A percentile compares a stretch with the other conserved stretches of the same genome.
phyloP scores from a whole-genome alignment of 257 asterid species.

The Marsdenia floribunda region DNA sequence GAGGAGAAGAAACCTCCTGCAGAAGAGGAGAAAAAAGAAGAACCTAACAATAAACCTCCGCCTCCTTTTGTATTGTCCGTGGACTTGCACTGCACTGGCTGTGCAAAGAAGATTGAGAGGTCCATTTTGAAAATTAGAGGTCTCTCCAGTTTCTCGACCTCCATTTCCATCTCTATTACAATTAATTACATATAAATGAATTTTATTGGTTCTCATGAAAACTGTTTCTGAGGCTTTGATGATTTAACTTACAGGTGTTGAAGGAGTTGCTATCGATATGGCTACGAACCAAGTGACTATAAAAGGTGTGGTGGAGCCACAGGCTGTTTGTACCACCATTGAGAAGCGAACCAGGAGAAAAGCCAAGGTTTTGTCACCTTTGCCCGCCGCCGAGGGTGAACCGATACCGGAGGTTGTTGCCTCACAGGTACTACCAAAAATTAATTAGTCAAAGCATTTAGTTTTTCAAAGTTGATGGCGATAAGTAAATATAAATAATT shows the following conservation, averaged over 20 bases:
- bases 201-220: neutral
- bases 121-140: constrained; percentile 72
- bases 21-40: constrained; percentile 40
- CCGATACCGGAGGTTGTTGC: constrained; percentile 72
- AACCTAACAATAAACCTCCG: constrained; percentile 55
- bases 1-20: constrained; percentile 30
- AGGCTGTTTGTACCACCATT: constrained; percentile 57
- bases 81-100: constrained; percentile 83
- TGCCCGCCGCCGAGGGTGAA: constrained; percentile 62
- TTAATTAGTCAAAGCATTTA: neutral
- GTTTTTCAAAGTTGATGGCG: too few species aligned
- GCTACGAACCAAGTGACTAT: constrained; percentile 62
- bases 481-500: too few species aligned
- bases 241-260: constrained; percentile 45
- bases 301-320: constrained; percentile 73
- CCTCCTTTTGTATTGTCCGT: constrained; percentile 58
- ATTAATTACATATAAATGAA: too few species aligned
- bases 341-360: constrained; percentile 60
- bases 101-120: constrained; percentile 79
- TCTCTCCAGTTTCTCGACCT: neutral
- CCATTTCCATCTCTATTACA: neutral
- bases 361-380: constrained; percentile 63
- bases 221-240: neutral
- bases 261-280: constrained; percentile 60
- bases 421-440: constrained; percentile 46